Base-by-base conservation (phyloP, 2,329 filamentous ascomycete genomes). In the Colletotrichum chrysophilum region DNA sequence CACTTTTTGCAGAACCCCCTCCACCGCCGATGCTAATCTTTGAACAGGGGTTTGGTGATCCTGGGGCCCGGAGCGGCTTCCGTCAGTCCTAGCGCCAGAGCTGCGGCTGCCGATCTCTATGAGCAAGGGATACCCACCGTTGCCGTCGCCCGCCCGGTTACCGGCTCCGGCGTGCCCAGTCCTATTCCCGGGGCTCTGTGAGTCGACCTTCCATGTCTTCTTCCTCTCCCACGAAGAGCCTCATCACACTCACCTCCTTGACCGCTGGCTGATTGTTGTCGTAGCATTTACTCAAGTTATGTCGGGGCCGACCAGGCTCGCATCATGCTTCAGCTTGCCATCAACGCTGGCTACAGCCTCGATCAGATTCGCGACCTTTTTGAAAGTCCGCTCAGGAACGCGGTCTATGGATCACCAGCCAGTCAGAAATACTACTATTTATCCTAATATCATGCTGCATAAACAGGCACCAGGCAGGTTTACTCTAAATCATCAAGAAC, bases 311-410 rank as follows among this genome's bases (percentile, higher is more conserved):
- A 82, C n/a, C 82, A 84, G 70, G 80, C 79, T 7, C 77, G 80
- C 6, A 79, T 83, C 13, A 80, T 83, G 79, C 78, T 84, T 1
- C 82, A 84, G 76, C 80, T 83, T 9, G 80, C 82, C 4, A 74
- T 84, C 21, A 79, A 79, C 36, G 78, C 82, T 12, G 80, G 81
- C 3, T 79, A 82, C 43, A 74, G 55, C 43, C 69, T 84, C 7
- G 79, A 81, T 6, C 71, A 79, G 70, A 81, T 83, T 26, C 79
- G 80, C 2, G 78, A 80, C 12, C 64, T 83, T 55, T 83, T 84
- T 26, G 80, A 84, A 70, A 74, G 74, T 12, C 83, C 82, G 12
- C 77, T 83, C 64, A 74, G 78, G 4, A 75, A 34, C 4, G 71
- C 75, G 5, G 16, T 75, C 5, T 60, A 71, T 32, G 58, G 55